phyloP scores from a whole-genome alignment of 371 early-diverging fungal genomes.

The Mortierella sp. region DNA sequence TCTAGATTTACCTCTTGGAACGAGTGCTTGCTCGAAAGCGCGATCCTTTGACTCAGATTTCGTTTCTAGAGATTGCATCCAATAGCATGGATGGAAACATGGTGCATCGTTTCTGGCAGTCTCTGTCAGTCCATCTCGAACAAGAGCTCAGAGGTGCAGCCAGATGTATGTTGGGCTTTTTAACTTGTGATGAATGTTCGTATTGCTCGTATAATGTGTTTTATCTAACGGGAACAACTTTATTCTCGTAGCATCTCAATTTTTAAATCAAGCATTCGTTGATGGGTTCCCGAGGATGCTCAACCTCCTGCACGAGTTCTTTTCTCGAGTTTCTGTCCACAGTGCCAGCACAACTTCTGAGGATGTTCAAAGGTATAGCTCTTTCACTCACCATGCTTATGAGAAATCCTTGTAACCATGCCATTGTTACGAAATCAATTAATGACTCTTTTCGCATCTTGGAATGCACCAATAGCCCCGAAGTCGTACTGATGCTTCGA shows the following conservation, averaged over 20 bases:
- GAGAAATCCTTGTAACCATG: too few relatives aligned
- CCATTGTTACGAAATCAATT: too few relatives aligned
- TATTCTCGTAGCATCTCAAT: conserved; percentile 64
- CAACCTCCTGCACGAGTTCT: conserved; percentile 81
- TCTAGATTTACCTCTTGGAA: conserved; percentile 77
- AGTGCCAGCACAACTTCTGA: conserved; percentile 63
- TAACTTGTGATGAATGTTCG: too few relatives aligned
- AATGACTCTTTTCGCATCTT: too few relatives aligned
- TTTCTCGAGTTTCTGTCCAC: conserved; percentile 75
- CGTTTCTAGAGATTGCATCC: conserved; percentile 69
- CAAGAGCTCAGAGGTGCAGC: conserved; percentile 57
- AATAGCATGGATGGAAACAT: conserved; percentile 60
- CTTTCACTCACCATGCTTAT: neutral
- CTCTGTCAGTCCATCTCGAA: conserved; percentile 60
- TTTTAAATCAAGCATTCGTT: conserved; percentile 78
- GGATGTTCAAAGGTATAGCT: conserved; percentile 66
- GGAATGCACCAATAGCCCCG: conserved; percentile 65
- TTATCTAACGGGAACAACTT: too few relatives aligned
- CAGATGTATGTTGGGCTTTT: conserved; percentile 29
- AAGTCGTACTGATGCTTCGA: conserved; percentile 75
- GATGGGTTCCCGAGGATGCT: conserved; percentile 82
- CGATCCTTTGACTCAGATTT: conserved; percentile 74
- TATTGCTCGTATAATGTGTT: neutral
- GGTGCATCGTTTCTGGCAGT: conserved; percentile 62
- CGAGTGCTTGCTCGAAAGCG: conserved; percentile 77